A percentile compares a stretch with the other conserved stretches of the same genome.
Evolutionary conservation across 306 rosid genomes (phyloP).

Genomic region (Fragaria nilgerrensis): DNA sequence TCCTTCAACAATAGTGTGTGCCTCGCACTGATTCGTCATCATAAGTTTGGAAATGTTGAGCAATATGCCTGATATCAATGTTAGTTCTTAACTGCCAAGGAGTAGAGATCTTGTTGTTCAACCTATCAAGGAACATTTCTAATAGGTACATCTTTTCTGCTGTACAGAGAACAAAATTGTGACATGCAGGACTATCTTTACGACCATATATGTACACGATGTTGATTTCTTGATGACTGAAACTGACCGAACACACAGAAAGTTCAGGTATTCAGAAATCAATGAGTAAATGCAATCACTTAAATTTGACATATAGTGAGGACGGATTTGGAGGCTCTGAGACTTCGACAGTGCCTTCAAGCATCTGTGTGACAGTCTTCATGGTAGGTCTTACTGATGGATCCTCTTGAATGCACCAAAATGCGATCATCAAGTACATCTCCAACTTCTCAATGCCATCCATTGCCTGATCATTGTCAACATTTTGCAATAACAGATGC

Average conservation of each 20-base stretch:
- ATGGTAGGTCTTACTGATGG: conserved; percentile 31
- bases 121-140: too few species aligned
- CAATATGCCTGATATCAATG: too few species aligned
- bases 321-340: conserved; percentile 24
- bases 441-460: conserved; percentile 23
- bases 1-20: conserved; percentile 19
- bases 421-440: conserved; percentile 27
- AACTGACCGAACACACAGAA: too few species aligned
- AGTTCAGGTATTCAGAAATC: background rate
- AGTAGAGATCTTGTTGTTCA: too few species aligned
- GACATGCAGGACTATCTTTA: too few species aligned
- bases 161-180: too few species aligned
- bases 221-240: too few species aligned
- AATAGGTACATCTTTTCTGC: too few species aligned
- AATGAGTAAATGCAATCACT: background rate
- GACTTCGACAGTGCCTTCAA: conserved; percentile 30
- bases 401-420: conserved; percentile 40
- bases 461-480: conserved; percentile 11
- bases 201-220: too few species aligned
- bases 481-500: conserved; percentile 12
- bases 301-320: background rate
- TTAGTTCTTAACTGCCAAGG: too few species aligned
- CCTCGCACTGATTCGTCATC: conserved; percentile 26
- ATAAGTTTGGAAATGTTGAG: conserved; percentile 12
- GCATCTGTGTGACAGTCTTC: conserved; percentile 25